These are phyloP conservation scores for Bryoglossum gracile DNA, from an alignment of 495 filamentous ascomycete species.

Conservation along the genomic window DNA sequence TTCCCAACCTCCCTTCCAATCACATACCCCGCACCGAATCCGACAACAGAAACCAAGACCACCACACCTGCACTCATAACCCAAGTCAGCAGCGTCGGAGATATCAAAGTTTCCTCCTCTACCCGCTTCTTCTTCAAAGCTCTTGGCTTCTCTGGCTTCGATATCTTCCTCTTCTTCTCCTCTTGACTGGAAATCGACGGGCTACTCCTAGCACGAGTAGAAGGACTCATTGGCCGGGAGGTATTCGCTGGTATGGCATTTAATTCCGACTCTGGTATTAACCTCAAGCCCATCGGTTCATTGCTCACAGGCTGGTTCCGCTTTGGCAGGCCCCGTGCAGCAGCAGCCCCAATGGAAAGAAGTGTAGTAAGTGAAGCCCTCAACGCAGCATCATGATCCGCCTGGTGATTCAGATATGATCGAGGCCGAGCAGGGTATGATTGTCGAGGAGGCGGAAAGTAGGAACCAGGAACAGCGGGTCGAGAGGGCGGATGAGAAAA, in stretches of 20 bases:
- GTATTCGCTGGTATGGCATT: slow-evolving; percentile 35
- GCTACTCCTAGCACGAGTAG: slow-evolving; percentile 23
- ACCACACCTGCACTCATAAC: slow-evolving; percentile 88
- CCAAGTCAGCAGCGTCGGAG: slow-evolving; percentile 82
- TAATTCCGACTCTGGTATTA: slow-evolving; percentile 72
- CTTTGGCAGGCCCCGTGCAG: slow-evolving; percentile 72
- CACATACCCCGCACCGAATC: slow-evolving; percentile 89
- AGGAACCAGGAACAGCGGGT: slow-evolving; percentile 31
- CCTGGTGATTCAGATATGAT: slow-evolving; percentile 52
- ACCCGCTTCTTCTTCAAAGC: slow-evolving; percentile 46
- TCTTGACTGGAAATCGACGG: slow-evolving; percentile 28
- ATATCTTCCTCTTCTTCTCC: slow-evolving; percentile 46
- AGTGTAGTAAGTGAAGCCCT: slow-evolving; percentile 88
- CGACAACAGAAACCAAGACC: slow-evolving; percentile 81
- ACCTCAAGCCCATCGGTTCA: slow-evolving; percentile 48
- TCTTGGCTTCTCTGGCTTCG: slow-evolving; percentile 28
- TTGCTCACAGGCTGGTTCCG: slow-evolving; percentile 34
- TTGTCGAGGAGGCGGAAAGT: slow-evolving; percentile 32
- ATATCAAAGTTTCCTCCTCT: slow-evolving; percentile 35
- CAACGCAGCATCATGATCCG: slow-evolving; percentile 88
- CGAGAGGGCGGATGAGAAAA: slow-evolving; percentile 74
- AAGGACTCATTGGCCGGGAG: slow-evolving; percentile 21
- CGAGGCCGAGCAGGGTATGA: slow-evolving; percentile 18
- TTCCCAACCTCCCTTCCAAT: slow-evolving; percentile 46
- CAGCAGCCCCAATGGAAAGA: slow-evolving; percentile 83